Conservation (phyloP, 441 rosid genomes). For the Populus hybrid region DNA sequence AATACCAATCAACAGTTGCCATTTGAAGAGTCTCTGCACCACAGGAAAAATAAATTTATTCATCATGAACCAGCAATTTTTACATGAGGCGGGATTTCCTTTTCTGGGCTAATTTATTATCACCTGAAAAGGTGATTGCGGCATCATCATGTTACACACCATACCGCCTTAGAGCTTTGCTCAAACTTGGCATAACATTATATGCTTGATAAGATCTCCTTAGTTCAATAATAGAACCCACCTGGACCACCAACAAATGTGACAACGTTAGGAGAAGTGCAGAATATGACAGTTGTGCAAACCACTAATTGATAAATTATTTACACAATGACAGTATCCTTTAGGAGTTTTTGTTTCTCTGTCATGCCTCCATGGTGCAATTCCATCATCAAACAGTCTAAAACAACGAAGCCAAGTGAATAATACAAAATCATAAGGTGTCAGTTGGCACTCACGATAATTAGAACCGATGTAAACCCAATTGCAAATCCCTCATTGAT, state of each 20-base stretch:
- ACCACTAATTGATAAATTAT: background rate
- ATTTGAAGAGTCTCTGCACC: background rate
- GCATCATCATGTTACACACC: slow-evolving; percentile 45
- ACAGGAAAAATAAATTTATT: background rate
- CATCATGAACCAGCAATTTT: background rate
- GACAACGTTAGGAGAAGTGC: background rate
- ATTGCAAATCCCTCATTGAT: slow-evolving; percentile 80
- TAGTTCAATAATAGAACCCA: slow-evolving; percentile 93
- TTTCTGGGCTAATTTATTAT: background rate
- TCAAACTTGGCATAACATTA: slow-evolving; percentile 92
- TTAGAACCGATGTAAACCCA: slow-evolving; percentile 89
- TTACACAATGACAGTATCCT: no score
- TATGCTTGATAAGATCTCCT: slow-evolving; percentile 97
- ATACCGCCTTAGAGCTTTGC: slow-evolving; percentile 79
- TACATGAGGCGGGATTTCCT: background rate
- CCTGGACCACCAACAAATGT: slow-evolving; percentile 36
- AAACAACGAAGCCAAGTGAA: background rate
- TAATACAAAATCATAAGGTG: background rate
- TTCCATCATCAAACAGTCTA: background rate
- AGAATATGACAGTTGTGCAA: background rate
- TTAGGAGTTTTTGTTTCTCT: background rate
- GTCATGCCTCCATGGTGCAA: background rate
- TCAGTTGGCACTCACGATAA: slow-evolving; percentile 52
- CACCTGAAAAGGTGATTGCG: slow-evolving; percentile 15
- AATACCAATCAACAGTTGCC: background rate